A percentile compares a stretch with the other conserved stretches of the same genome.
These are phyloP conservation scores for Phytophthora citricola DNA, from an alignment of 352 stramenopile genomes.

Conservation along the genomic window DNA sequence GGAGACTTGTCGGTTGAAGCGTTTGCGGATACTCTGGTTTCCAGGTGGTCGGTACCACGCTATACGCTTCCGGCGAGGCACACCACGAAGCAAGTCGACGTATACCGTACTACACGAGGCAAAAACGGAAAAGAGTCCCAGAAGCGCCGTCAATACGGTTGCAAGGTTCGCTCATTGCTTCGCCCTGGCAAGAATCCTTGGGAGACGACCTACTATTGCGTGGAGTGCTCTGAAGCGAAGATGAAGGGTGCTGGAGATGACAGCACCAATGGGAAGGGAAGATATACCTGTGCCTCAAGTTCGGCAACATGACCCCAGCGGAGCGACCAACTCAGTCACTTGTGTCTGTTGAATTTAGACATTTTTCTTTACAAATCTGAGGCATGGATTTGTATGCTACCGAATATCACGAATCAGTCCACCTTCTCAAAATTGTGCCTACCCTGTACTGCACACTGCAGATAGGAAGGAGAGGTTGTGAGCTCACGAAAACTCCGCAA, in stretches of 20 bases:
- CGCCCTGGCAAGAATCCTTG: neutral
- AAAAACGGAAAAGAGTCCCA: neutral
- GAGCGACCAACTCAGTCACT: neutral
- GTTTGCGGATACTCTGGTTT: neutral
- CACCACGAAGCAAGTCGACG: neutral
- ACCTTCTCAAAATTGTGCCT: neutral
- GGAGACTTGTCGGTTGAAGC: constrained; percentile 3
- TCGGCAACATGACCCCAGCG: neutral
- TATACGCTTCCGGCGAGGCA: constrained; percentile 1
- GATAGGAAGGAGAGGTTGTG: constrained; percentile 2
- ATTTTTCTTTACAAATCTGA: no score
- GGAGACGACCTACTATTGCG: neutral
- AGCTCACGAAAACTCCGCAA: constrained; percentile 13
- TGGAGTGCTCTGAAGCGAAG: constrained; percentile 5
- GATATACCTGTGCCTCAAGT: constrained; percentile 3
- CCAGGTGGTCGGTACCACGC: neutral
- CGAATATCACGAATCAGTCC: neutral
- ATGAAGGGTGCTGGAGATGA: neutral
- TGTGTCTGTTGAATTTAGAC: neutral
- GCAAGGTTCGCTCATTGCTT: constrained; percentile 3
- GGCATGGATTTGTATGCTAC: no score
- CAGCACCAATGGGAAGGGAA: neutral
- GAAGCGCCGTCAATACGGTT: constrained; percentile 11
- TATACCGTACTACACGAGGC: neutral
- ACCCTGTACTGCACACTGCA: constrained; percentile 10